These are phyloP conservation scores for Phytophthora quininea DNA, from an alignment of 352 stramenopile species.

Conservation along the genomic window DNA sequence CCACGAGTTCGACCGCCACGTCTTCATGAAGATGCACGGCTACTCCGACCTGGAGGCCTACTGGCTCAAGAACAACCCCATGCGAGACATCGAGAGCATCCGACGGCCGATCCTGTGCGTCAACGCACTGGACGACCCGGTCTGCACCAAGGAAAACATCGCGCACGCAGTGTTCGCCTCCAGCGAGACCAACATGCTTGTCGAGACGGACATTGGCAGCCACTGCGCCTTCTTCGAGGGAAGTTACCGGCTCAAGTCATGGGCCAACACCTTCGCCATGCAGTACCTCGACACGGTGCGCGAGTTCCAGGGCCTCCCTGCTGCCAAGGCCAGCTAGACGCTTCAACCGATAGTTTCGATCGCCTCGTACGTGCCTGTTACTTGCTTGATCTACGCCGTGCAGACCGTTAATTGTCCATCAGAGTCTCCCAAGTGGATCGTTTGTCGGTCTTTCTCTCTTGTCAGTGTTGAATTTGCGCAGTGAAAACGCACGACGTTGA, in stretches of 20 bases:
- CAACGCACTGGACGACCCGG: conserved; percentile 79
- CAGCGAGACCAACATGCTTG: conserved; percentile 59
- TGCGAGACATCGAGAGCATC: conserved; percentile 64
- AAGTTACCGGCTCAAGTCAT: conserved; percentile 62
- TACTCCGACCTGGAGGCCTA: conserved; percentile 70
- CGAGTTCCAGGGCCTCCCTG: conserved; percentile 31
- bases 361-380: no score
- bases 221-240: conserved; percentile 85
- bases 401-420: no score
- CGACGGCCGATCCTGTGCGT: conserved; percentile 67
- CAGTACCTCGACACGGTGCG: conserved; percentile 67
- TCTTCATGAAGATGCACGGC: conserved; percentile 85
- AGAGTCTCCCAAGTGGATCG: no score
- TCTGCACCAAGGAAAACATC: conserved; percentile 81
- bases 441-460: no score
- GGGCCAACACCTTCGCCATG: conserved; percentile 62
- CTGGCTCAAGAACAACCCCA: conserved; percentile 79
- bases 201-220: conserved; percentile 60
- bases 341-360: no score
- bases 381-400: no score
- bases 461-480: no score
- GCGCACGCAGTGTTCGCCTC: conserved; percentile 56
- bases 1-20: conserved; percentile 72
- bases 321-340: no score
- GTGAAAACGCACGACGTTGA: no score